Evolutionary conservation across 106 monocot genomes (phyloP), one percentile per base, ranked within the genome.

Genomic region (Narthecium ossifragum): DNA sequence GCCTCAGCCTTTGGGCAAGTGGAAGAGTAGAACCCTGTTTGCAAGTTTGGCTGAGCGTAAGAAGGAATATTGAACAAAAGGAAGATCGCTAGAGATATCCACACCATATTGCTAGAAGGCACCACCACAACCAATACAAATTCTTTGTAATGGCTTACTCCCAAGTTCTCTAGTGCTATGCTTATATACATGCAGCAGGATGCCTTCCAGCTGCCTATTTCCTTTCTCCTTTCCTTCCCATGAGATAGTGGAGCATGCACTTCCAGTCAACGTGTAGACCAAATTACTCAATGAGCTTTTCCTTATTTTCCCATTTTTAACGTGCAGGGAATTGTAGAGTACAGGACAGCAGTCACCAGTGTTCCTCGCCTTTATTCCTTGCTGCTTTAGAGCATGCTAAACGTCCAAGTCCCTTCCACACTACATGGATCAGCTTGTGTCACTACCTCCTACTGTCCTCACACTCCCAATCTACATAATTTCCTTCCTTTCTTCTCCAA

Each of bases 1-100:
- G 63, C 39, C 69, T 86, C 86, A 0, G 68, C 82, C 2, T 59
- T 36, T 31, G 86, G 78, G 50, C 86, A 86, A 13, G 71, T 51
- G 0, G 66, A 62, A n/a, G 68, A 68, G 68, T 86, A 86, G 65
- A 82, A 78, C 11, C 74, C 78, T n/a, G 53, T 61, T 62, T 71
- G 74, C 54, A 83, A 39, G 6, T 51, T n/a, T 43, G 12, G 11
- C 43, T 43, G 43, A 43, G 17, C 11, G 18, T 43, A 43, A 43
- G 43, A 43, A 43, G 4, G 18, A 13, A 3, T 10, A 43, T 6
- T 37, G 14, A 37, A 50, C 45, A 75, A 13, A 4, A 71, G n/a
- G n/a, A n/a, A n/a, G n/a, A n/a, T n/a, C n/a, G n/a, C n/a, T n/a
- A n/a, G n/a, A n/a, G n/a, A n/a, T n/a, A n/a, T n/a, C n/a, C n/a